These are phyloP conservation scores for Coniochaeta pulveracea DNA, from an alignment of 2,329 filamentous ascomycete genomes.

Conservation along the genomic window DNA sequence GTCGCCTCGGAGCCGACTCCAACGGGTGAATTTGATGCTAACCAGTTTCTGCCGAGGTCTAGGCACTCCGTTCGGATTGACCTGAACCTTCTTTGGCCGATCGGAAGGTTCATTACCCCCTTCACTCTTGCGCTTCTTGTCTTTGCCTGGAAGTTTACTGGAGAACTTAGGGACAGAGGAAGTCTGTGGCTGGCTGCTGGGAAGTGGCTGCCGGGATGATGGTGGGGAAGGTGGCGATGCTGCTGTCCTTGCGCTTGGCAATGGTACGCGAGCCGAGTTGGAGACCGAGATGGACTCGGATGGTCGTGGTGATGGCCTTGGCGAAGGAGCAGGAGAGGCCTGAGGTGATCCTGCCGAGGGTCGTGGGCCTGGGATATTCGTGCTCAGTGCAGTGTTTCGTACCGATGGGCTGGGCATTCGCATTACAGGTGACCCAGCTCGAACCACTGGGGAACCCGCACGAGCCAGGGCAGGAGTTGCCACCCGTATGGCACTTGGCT, in stretches of 20 bases:
- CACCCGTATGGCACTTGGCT: too few species aligned
- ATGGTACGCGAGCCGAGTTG: not conserved
- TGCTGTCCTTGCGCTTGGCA: not conserved
- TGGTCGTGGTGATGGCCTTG: not conserved
- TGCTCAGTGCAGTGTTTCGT: too few species aligned
- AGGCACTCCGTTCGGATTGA: constrained; percentile 5
- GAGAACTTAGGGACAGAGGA: constrained; percentile 1
- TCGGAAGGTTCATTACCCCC: constrained; percentile 10
- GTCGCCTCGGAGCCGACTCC: constrained; percentile 10
- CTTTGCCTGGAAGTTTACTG: constrained; percentile 12
- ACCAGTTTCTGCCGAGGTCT: constrained; percentile 9
- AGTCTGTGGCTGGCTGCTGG: not conserved
- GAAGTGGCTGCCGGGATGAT: not conserved
- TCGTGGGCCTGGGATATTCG: too few species aligned
- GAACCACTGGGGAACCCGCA: too few species aligned
- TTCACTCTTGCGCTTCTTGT: constrained; percentile 19
- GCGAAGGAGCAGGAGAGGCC: not conserved
- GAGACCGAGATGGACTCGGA: constrained; percentile 4
- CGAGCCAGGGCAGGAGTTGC: too few species aligned
- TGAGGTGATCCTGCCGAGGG: too few species aligned
- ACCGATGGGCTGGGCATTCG: too few species aligned
- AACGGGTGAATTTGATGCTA: constrained; percentile 11
- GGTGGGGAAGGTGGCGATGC: not conserved
- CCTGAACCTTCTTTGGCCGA: constrained; percentile 17
- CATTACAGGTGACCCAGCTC: too few species aligned